Evolutionary conservation across 2,329 filamentous ascomycete species (phyloP).

Genomic region (Fusarium buharicum): DNA sequence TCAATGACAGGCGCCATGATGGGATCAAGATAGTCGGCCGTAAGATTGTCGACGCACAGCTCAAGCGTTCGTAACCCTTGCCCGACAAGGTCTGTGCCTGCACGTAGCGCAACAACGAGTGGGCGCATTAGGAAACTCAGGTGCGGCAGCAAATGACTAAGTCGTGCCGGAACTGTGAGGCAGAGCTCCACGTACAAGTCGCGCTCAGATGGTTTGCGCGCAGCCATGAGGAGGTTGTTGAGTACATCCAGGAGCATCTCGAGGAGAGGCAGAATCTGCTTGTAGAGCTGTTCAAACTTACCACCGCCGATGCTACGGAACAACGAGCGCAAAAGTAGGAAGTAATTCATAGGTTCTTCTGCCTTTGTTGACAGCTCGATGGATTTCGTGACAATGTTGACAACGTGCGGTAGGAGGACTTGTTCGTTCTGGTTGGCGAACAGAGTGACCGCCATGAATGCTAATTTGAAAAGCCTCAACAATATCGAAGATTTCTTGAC

Average conservation of each 20-base stretch:
- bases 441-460: constrained; percentile 98
- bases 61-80: constrained; percentile 94
- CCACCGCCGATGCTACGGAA: constrained; percentile 98
- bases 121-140: constrained; percentile 97
- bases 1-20: constrained; percentile 99
- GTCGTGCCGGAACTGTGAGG: constrained; percentile 90
- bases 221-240: constrained; percentile 91
- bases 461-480: constrained; percentile 93
- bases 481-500: constrained; percentile 93
- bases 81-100: constrained; percentile 91
- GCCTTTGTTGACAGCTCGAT: constrained; percentile 96
- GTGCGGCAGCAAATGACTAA: constrained; percentile 95
- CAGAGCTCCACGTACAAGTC: constrained; percentile 98
- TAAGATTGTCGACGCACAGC: constrained; percentile 97
- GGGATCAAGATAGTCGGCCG: constrained; percentile 95
- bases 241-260: constrained; percentile 98
- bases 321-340: constrained; percentile 87
- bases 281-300: constrained; percentile 97
- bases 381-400: constrained; percentile 96
- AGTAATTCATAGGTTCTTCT: constrained; percentile 99
- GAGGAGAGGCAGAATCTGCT: constrained; percentile 93
- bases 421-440: constrained; percentile 96
- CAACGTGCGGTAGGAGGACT: constrained; percentile 93
- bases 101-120: constrained; percentile 91
- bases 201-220: constrained; percentile 87